A percentile compares a stretch with the other conserved stretches of the same genome.
Conservation (phyloP, 1,139 yeast genomes). For the Blastobotrys proliferans region DNA sequence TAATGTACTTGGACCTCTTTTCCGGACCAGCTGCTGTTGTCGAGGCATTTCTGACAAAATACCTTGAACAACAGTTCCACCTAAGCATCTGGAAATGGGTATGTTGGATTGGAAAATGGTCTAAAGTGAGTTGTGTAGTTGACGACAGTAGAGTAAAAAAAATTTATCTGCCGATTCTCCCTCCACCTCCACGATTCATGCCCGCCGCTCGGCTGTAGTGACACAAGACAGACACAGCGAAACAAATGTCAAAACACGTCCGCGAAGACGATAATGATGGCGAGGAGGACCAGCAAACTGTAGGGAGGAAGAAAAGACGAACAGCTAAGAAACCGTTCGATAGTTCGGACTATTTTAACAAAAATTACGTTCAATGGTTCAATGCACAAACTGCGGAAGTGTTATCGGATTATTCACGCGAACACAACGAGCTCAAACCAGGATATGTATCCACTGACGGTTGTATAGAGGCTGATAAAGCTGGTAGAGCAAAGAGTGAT, state of each 20-base stretch:
- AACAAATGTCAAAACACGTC: conserved; percentile 4
- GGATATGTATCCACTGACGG: not conserved
- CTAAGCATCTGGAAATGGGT: no score
- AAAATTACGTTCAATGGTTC: conserved; percentile 19
- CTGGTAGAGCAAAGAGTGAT: not conserved
- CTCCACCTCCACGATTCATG: no score
- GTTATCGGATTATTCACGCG: no score
- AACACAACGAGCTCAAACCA: conserved; percentile 4
- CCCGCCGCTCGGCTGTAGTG: no score
- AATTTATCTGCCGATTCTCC: no score
- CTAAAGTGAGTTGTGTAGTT: no score
- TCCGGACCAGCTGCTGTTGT: no score
- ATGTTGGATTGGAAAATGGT: no score
- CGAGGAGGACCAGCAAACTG: not conserved
- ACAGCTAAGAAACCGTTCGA: not conserved
- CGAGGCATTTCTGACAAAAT: no score
- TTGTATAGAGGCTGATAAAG: conserved; percentile 1
- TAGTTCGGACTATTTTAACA: not conserved
- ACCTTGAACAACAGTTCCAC: no score
- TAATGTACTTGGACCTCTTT: conserved; percentile 22
- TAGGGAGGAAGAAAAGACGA: not conserved
- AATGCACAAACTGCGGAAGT: conserved; percentile 18
- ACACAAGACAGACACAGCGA: no score
- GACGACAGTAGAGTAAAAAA: no score
- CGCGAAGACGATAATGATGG: not conserved